Base-by-base conservation (phyloP, 768 basidiomycete genomes). In the Auricularia auricula-judae region DNA sequence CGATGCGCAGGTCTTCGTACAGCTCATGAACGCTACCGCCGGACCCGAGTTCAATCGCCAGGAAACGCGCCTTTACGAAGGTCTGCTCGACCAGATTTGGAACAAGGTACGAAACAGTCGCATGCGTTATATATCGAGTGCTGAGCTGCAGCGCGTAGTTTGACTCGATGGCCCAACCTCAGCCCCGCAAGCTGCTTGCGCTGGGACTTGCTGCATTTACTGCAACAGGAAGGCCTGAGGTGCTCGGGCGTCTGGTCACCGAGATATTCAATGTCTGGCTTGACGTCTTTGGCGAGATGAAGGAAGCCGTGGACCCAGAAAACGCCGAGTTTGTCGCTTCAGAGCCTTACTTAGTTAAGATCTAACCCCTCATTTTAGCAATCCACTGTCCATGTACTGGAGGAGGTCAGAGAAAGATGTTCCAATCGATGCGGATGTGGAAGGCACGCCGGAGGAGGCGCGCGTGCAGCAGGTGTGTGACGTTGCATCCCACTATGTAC, bases 221-320 rank as follows among this genome's bases (percentile, higher is more conserved):
- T 42, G 83, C 89, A 0, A 91, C 91, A 0, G 90, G 84, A 12
- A 82, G 84, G 23, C 80, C 81, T 0, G 87, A 91, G 69, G 85
- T 93, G 11, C 82, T 96, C 10, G 78, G 82, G 36, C 82, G 89
- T 21, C 75, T 96, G 33, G 80, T 84, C 14, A 81, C 79, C 3
- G 93, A 94, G 68, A 84, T 92, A 33, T 89, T 91, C 73, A 89
- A 91, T 70, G 75, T 93, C 35, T 96, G 93, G 93, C 76, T 88
- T 44, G 93, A 94, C 67, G 93, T 94, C 4, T 86, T 95, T 63
- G 88, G 87, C 14, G 92, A 94, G 72, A 80, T 94, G 62, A 88
- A 86, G 70, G 93, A 95, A 74, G 84, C 84, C 7, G 76, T 79
- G 67, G 76, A 71, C 34, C 71, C 72, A 29, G 69, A 70, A 0